Conservation (phyloP, 257 asterid species). For the Solanum paucissectum region DNA sequence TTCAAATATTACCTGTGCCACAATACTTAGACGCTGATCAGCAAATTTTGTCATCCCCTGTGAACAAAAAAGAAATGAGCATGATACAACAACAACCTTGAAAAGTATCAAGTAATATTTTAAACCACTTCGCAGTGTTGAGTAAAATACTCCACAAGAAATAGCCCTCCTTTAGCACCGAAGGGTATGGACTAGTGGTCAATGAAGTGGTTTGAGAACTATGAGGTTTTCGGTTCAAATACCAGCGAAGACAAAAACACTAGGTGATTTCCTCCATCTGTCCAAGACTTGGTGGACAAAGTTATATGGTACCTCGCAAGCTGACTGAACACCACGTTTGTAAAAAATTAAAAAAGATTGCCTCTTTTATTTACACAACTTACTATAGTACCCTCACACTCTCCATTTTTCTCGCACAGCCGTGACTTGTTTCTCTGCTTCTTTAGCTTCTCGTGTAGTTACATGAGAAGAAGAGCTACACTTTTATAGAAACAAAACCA, state of each 20-base stretch:
- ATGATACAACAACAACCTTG: neutral
- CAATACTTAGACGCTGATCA: neutral
- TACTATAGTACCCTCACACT: neutral
- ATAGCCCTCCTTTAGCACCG: neutral
- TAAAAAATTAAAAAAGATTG: neutral
- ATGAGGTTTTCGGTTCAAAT: neutral
- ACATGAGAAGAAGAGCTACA: neutral
- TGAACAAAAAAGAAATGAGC: neutral
- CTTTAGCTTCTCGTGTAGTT: neutral
- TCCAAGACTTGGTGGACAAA: neutral
- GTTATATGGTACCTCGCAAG: neutral
- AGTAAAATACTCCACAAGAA: neutral
- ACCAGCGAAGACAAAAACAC: neutral
- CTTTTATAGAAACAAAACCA: neutral
- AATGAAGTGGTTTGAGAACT: neutral
- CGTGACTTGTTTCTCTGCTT: neutral
- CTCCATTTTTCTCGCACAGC: neutral
- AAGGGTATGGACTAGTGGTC: neutral
- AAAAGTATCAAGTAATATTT: neutral
- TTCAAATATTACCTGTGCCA: constrained; percentile 13
- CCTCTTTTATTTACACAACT: neutral
- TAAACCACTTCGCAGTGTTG: neutral
- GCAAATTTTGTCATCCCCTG: constrained; percentile 13
- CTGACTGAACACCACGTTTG: neutral
- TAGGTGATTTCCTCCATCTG: neutral